A percentile compares a stretch with the other conserved stretches of the same genome.
Conservation (phyloP, 805 yeast genomes). For the Suhomyces pyralidae region DNA sequence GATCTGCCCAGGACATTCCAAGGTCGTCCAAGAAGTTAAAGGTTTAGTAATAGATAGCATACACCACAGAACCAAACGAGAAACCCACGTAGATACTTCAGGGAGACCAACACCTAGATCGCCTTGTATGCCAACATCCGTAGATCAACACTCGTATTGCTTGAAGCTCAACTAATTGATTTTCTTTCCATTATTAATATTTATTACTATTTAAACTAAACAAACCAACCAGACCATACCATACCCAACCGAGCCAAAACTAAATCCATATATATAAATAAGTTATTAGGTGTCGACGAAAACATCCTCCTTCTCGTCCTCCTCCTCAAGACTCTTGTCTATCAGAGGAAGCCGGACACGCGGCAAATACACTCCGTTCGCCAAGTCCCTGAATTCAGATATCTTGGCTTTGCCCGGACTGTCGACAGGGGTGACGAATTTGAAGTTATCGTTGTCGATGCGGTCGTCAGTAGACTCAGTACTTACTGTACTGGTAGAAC, state of each 20-base stretch:
- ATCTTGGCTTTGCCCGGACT: neutral
- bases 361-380: slow-evolving; percentile 9
- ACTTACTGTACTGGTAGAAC: slow-evolving; percentile 11
- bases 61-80: neutral
- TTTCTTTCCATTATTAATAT: neutral
- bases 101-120: too few relatives aligned
- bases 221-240: neutral
- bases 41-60: neutral
- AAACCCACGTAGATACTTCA: too few relatives aligned
- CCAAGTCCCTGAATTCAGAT: slow-evolving; percentile 7
- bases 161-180: too few relatives aligned
- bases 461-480: slow-evolving; percentile 6
- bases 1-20: neutral
- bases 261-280: neutral
- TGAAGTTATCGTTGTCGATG: neutral
- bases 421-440: neutral
- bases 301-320: slow-evolving; percentile 14
- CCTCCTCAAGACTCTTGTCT: slow-evolving; percentile 16
- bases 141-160: too few relatives aligned
- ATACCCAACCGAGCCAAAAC: neutral
- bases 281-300: slow-evolving; percentile 11
- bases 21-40: slow-evolving; percentile 7
- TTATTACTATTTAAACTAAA: neutral
- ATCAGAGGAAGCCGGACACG: slow-evolving; percentile 9
- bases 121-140: too few relatives aligned